Base-by-base conservation (phyloP, 1,284 basidiomycete species). In the Trichosporon sp. region DNA sequence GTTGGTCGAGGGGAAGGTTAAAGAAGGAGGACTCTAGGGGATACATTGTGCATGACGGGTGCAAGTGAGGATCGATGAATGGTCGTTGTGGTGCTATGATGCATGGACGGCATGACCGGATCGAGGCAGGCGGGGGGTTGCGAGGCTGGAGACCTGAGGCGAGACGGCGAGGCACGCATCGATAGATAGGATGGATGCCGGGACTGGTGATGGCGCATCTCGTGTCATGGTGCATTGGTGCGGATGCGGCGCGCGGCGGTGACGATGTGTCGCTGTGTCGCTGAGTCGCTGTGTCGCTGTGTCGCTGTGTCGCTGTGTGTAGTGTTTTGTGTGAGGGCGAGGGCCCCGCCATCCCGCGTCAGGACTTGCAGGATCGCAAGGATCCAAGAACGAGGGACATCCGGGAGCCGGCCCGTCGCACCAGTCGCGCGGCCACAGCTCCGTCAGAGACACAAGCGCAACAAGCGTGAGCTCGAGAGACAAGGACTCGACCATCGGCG, bases 181-280 rank as follows among this genome's bases (percentile, higher is more conserved):
- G 19, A 26, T 6, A 54, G 51, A 54, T 54, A 54, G 5, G 51
- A 54, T 11, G 19, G 19, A 51, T 19, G 48, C 48, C 48, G 51
- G 51, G 14, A 48, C 46, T 48, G 46, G 14, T 8, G 5, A 48
- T 48, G 46, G 46, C 46, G 46, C 16, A 48, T 54, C 51, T 54
- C 51, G 51, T 54, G 51, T 54, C 51, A 21, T 54, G 51, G 51
- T 54, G 51, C 51, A 21, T n/a, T n/a, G n/a, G 51, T 26, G 19
- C 19, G 10, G 19, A 54, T 6, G 51, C 19, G 51, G 51, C 51
- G 51, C 16, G 51, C 51, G 51, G 51, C 51, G 51, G 51, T 54
- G 51, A 54, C 51, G 51, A 54, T 54, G 19, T 54, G 48, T 37
- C 26, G 26, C 26, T 26, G 26, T 26, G 26, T 51, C n/a, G 48